Percentiles rank a stretch among this genome's conserved stretches.
These are phyloP conservation scores for Sarcocystis neurona DNA, from an alignment of 169 alveolate species.

Conservation along the genomic window DNA sequence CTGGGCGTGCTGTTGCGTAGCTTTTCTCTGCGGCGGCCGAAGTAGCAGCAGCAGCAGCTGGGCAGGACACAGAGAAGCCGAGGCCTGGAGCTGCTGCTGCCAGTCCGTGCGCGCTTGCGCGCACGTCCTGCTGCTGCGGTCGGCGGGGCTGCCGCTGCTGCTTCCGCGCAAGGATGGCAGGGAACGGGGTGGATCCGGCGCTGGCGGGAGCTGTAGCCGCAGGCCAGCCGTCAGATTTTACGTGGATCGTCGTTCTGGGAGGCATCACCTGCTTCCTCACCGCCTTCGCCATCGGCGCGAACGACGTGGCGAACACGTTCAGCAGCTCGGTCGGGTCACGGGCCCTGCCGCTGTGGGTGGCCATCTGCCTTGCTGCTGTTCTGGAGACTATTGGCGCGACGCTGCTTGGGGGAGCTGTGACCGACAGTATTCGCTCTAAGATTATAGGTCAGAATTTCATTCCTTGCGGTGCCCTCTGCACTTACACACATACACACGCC, in stretches of 20 bases:
- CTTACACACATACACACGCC: too few relatives aligned
- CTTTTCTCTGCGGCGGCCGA: too few relatives aligned
- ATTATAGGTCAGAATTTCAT: conserved; percentile 65
- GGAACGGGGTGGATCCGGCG: not conserved
- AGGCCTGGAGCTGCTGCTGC: not conserved
- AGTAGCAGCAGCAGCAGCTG: too few relatives aligned
- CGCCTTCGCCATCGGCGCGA: conserved; percentile 81
- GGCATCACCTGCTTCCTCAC: conserved; percentile 41
- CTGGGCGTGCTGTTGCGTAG: too few relatives aligned
- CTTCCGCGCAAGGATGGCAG: not conserved
- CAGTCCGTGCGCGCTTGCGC: not conserved
- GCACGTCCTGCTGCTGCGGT: not conserved
- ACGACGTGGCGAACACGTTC: conserved; percentile 87
- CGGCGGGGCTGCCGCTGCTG: not conserved
- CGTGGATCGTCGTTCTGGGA: conserved; percentile 53
- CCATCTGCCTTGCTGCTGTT: conserved; percentile 77
- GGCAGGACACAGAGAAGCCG: too few relatives aligned
- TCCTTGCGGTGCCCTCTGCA: too few relatives aligned
- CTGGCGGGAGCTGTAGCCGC: not conserved
- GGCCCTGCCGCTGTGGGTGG: conserved; percentile 75
- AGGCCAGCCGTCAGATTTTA: conserved; percentile 12
- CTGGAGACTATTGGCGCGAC: conserved; percentile 84
- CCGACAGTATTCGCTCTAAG: conserved; percentile 80
- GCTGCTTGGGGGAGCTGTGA: conserved; percentile 84
- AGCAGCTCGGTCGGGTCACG: conserved; percentile 83